Evolutionary conservation across 306 rosid species (phyloP), one percentile per base, ranked within the genome.

Genomic region (Cicer judaicum): DNA sequence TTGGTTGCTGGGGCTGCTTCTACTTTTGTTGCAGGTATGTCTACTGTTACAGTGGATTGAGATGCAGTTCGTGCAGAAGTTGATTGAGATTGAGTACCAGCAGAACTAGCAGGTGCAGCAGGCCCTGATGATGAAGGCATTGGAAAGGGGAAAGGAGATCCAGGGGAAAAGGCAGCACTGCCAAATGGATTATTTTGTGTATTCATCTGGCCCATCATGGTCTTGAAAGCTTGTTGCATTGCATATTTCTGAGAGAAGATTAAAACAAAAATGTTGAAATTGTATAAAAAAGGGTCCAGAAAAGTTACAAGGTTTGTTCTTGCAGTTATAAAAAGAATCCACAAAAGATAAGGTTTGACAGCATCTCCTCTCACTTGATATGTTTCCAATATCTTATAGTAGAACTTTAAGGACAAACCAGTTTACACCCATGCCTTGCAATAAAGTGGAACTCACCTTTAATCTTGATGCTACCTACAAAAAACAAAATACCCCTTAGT

Each of bases 171-270:
- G 36, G 88, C 75, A 81, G 92, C 70, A 79, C 78, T 89, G 60
- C 72, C 80, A 78, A 87, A 84, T 63, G 63, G 93, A 71, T 77
- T 85, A 68, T 80, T 85, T 83, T 88, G 99, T 74, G 98, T 7
- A 88, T 86, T 87, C 97, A 87, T 85, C 82, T 92, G 98, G 69
- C 97, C 88, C 99, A 92, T 90, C 89, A 95, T 19, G 64, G 91
- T 89, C 91, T 95, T 90, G 80, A 92, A 86, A 86, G 99, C 98
- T 92, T 92, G 99, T 90, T 92, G 97, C 96, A 92, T 92, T 55
- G 98, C 98, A 95, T 90, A 95, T 56, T 88, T 90, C 99, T 95
- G 89, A 79, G 74, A 82, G 63, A 80, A 19, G 19, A 78, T 74
- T 39, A 61, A 43, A 61, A 74, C 47, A 29, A 7, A 64, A 65